Evolutionary conservation across 345 rosid genomes (phyloP).

Genomic region (Crucihimalaya himalaica): DNA sequence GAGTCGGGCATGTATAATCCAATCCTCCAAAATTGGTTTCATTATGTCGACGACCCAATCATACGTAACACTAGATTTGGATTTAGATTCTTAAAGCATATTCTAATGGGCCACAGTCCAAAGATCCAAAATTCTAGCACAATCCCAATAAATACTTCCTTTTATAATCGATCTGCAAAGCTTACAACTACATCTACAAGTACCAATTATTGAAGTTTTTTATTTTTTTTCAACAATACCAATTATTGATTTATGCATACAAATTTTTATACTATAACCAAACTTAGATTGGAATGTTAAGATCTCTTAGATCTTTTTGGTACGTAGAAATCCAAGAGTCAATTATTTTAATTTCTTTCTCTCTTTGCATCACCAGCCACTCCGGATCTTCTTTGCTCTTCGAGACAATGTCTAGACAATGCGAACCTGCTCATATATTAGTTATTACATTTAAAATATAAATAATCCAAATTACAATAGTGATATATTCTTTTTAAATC

Average conservation of each 20-base stretch:
- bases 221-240: too few species aligned
- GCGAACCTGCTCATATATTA: slow-evolving; percentile 43
- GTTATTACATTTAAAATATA: too few species aligned
- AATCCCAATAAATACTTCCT: neutral
- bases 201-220: too few species aligned
- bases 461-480: neutral
- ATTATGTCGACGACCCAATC: neutral
- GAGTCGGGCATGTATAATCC: too few species aligned
- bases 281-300: slow-evolving; percentile 27
- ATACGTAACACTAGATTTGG: neutral
- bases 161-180: too few species aligned
- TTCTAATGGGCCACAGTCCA: neutral
- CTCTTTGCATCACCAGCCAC: slow-evolving; percentile 47
- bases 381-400: slow-evolving; percentile 40
- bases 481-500: neutral
- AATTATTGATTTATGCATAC: neutral
- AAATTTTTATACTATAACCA: too few species aligned
- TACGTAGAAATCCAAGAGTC: slow-evolving; percentile 45
- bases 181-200: too few species aligned
- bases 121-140: neutral
- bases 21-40: neutral
- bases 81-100: neutral
- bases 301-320: slow-evolving; percentile 26
- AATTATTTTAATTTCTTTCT: slow-evolving; percentile 43
- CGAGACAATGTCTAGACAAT: slow-evolving; percentile 40